Evolutionary conservation across 2,329 filamentous ascomycete genomes (phyloP).

Genomic region (Didymella sp.): DNA sequence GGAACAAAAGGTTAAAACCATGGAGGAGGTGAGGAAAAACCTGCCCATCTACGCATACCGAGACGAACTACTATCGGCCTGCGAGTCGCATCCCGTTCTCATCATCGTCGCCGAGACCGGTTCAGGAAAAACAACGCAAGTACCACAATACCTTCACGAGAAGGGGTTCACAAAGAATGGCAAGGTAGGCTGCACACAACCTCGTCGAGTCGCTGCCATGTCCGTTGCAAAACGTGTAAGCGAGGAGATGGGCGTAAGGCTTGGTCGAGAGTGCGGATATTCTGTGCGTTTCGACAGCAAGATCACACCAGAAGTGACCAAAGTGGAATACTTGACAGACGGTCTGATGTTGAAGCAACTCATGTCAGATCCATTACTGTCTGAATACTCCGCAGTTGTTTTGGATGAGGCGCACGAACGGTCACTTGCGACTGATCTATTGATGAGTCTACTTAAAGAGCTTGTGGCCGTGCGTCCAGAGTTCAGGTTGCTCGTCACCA

Average conservation of each 20-base stretch:
- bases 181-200: conserved; percentile 90
- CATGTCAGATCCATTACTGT: conserved; percentile 84
- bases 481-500: conserved; percentile 88
- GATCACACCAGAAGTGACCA: conserved; percentile 77
- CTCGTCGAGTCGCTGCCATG: conserved; percentile 95
- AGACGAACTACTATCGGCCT: conserved; percentile 82
- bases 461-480: conserved; percentile 82
- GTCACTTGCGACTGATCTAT: conserved; percentile 87
- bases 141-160: conserved; percentile 92
- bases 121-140: conserved; percentile 92
- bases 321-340: conserved; percentile 96
- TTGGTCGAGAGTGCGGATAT: conserved; percentile 93
- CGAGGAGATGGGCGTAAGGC: conserved; percentile 87
- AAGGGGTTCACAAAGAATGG: conserved; percentile 64
- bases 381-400: conserved; percentile 86
- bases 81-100: conserved; percentile 84
- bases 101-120: conserved; percentile 96
- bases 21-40: conserved; percentile 89
- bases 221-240: conserved; percentile 95
- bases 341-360: conserved; percentile 92
- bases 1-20: conserved; percentile 84
- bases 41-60: conserved; percentile 89
- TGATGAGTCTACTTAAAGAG: conserved; percentile 88
- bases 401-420: conserved; percentile 98
- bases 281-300: conserved; percentile 93